A percentile compares a stretch with the other conserved stretches of the same genome.
Conservation (phyloP, 2,329 filamentous ascomycete species). For the Leptodontidium sp. region DNA sequence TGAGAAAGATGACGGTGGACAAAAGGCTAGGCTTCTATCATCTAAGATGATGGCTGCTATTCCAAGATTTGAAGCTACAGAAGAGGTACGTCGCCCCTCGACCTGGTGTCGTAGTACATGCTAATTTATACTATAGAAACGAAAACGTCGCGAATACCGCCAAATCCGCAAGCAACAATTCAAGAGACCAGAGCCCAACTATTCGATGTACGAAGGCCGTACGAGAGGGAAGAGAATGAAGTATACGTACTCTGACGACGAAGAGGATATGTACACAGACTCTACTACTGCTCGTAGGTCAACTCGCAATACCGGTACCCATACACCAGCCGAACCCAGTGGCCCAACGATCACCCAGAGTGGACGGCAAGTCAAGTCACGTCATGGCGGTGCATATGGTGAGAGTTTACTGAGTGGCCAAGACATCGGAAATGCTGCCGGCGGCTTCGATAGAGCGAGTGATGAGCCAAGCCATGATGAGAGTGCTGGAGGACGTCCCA, state of each 20-base stretch:
- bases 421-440: slow-evolving; percentile 34
- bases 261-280: slow-evolving; percentile 72
- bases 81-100: slow-evolving; percentile 71
- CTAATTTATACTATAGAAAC: slow-evolving; percentile 69
- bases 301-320: slow-evolving; percentile 75
- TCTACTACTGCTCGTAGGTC: slow-evolving; percentile 70
- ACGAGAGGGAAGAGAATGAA: slow-evolving; percentile 96
- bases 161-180: slow-evolving; percentile 79
- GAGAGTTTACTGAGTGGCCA: slow-evolving; percentile 61
- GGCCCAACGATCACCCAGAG: slow-evolving; percentile 78
- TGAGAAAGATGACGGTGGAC: slow-evolving; percentile 77
- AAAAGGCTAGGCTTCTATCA: slow-evolving; percentile 79
- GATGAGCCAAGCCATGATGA: slow-evolving; percentile 54
- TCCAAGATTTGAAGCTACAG: slow-evolving; percentile 89
- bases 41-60: slow-evolving; percentile 81
- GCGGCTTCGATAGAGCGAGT: slow-evolving; percentile 53
- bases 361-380: slow-evolving; percentile 80
- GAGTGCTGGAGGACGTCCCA: slow-evolving; percentile 50
- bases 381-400: slow-evolving; percentile 62
- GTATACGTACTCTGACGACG: slow-evolving; percentile 94
- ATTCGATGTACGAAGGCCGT: slow-evolving; percentile 93
- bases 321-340: slow-evolving; percentile 74
- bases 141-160: slow-evolving; percentile 90
- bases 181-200: slow-evolving; percentile 84
- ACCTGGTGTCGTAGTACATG: slow-evolving; percentile 2